These are phyloP conservation scores for Dendrobium huoshanense DNA, from an alignment of 106 monocot species.

Conservation along the genomic window DNA sequence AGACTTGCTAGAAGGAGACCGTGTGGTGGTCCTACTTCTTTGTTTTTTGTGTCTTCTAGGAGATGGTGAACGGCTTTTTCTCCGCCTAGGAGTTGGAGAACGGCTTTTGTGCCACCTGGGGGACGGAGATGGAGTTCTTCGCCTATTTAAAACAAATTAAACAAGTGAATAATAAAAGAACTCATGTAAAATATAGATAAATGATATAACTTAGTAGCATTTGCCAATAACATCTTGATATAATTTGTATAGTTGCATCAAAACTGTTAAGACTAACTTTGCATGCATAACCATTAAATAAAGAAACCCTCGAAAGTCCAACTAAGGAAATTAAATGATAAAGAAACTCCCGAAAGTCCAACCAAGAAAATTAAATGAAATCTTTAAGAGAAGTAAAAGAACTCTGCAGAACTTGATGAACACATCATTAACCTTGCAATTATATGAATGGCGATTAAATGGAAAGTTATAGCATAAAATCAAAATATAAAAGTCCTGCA, in stretches of 20 bases:
- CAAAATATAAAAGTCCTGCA: not conserved
- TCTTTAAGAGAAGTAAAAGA: not conserved
- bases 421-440: not conserved
- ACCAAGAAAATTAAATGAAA: conserved; percentile 27
- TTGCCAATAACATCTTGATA: not conserved
- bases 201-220: not conserved
- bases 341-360: conserved; percentile 22
- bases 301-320: conserved; percentile 21
- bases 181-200: not conserved
- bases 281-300: conserved; percentile 46
- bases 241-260: conserved; percentile 41
- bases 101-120: conserved; percentile 62
- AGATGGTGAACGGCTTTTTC: conserved; percentile 25
- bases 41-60: conserved; percentile 16
- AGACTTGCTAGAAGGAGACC: conserved; percentile 16
- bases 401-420: not conserved
- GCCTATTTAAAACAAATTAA: conserved; percentile 32
- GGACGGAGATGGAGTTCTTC: conserved; percentile 66
- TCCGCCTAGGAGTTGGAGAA: conserved; percentile 60
- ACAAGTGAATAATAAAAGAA: conserved; percentile 4
- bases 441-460: not conserved
- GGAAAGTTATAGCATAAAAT: not conserved
- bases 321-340: conserved; percentile 32
- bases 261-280: conserved; percentile 43
- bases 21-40: conserved; percentile 20